Conservation (phyloP, 2,329 filamentous ascomycete genomes). For the Lecanicillium sp. region DNA sequence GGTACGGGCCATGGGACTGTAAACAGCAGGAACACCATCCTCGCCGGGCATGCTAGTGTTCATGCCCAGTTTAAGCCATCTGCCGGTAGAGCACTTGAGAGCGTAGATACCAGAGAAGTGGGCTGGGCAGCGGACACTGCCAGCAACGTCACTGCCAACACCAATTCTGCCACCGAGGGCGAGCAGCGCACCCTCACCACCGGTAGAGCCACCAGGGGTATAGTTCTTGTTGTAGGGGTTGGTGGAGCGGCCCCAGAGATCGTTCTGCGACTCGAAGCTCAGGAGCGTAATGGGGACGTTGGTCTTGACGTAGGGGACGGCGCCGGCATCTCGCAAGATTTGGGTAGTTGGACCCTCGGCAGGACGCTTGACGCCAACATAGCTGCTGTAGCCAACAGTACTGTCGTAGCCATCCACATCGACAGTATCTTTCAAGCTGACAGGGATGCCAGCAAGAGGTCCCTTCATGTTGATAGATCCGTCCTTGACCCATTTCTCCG, state of each 20-base stretch:
- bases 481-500: conserved; percentile 60
- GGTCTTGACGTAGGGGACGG: conserved; percentile 88
- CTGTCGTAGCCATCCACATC: conserved; percentile 76
- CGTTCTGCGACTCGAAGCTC: conserved; percentile 72
- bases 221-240: conserved; percentile 83
- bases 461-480: conserved; percentile 63
- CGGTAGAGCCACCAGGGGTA: conserved; percentile 83
- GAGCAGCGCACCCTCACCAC: conserved; percentile 73
- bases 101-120: conserved; percentile 88
- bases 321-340: conserved; percentile 78
- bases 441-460: conserved; percentile 76
- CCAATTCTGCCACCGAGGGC: conserved; percentile 80
- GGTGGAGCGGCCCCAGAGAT: conserved; percentile 71
- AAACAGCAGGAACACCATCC: conserved; percentile 81
- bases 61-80: conserved; percentile 81
- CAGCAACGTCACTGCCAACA: conserved; percentile 84
- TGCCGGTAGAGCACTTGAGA: conserved; percentile 75
- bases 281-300: conserved; percentile 80
- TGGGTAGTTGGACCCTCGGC: conserved; percentile 66
- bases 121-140: conserved; percentile 77
- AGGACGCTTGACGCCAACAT: conserved; percentile 48
- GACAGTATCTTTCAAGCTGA: conserved; percentile 76
- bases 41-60: conserved; percentile 87
- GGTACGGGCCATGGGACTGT: conserved; percentile 86
- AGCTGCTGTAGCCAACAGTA: conserved; percentile 69